These are phyloP conservation scores for Clarireedia homoeocarpa DNA, from an alignment of 2,329 filamentous ascomycete genomes.

Conservation along the genomic window DNA sequence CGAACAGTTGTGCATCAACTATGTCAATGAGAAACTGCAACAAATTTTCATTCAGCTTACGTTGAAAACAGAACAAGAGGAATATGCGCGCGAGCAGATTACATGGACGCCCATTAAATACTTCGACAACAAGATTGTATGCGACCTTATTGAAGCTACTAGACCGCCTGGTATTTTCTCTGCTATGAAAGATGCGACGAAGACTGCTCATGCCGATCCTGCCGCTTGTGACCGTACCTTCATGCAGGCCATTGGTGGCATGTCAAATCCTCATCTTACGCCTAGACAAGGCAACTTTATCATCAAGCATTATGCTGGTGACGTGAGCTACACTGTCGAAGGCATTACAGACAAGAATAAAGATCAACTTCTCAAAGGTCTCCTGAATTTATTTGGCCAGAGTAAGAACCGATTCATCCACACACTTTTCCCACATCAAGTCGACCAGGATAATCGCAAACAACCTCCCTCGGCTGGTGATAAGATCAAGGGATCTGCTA, in stretches of 20 bases:
- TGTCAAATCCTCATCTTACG: slow-evolving; percentile 86
- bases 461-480: slow-evolving; percentile 92
- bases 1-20: slow-evolving; percentile 98
- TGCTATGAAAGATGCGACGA: slow-evolving; percentile 93
- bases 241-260: slow-evolving; percentile 83
- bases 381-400: slow-evolving; percentile 76
- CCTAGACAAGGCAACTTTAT: slow-evolving; percentile 93
- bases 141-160: slow-evolving; percentile 89
- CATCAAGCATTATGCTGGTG: slow-evolving; percentile 97
- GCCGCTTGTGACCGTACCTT: slow-evolving; percentile 92
- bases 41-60: slow-evolving; percentile 99
- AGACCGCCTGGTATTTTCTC: slow-evolving; percentile 89
- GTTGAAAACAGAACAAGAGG: slow-evolving; percentile 92
- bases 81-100: slow-evolving; percentile 93
- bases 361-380: slow-evolving; percentile 89
- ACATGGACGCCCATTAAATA: slow-evolving; percentile 99
- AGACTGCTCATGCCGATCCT: slow-evolving; percentile 95
- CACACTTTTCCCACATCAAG: slow-evolving; percentile 80
- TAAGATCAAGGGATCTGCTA: slow-evolving; percentile 90
- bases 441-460: slow-evolving; percentile 92
- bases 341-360: slow-evolving; percentile 99
- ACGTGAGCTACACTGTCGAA: slow-evolving; percentile 88
- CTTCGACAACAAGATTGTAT: slow-evolving; percentile 99
- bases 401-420: slow-evolving; percentile 85
- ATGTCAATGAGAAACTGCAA: slow-evolving; percentile 98